These are phyloP conservation scores for Toxoplasma gondii DNA, from an alignment of 169 alveolate genomes.

Conservation along the genomic window DNA sequence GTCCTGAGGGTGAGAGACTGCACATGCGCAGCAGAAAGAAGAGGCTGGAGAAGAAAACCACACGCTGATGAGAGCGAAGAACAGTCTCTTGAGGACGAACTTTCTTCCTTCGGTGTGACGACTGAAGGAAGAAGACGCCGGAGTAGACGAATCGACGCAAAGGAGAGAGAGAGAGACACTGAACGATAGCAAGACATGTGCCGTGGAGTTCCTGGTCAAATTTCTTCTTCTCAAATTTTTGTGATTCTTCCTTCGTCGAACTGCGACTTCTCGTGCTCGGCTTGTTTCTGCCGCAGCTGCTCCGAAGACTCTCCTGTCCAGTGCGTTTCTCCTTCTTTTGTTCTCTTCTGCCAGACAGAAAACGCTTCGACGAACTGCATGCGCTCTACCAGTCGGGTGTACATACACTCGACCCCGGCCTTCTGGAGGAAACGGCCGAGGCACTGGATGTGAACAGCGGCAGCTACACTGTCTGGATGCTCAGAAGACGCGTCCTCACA, in stretches of 20 bases:
- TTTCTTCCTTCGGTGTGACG: too few species aligned
- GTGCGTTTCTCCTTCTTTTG: not conserved
- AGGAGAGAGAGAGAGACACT: not conserved
- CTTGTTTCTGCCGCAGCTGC: too few species aligned
- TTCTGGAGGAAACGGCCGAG: not conserved
- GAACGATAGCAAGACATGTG: too few species aligned
- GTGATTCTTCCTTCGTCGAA: too few species aligned
- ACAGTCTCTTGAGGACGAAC: too few species aligned
- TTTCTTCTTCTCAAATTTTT: too few species aligned
- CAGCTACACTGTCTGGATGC: constrained; percentile 23
- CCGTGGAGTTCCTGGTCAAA: too few species aligned
- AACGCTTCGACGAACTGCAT: not conserved
- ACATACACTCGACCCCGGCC: not conserved
- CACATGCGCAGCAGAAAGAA: not conserved
- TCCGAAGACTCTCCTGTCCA: too few species aligned
- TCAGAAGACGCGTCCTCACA: not conserved
- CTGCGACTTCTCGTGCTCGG: too few species aligned
- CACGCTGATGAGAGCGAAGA: too few species aligned
- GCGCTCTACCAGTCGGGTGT: not conserved
- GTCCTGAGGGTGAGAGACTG: not conserved
- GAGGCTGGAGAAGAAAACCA: not conserved
- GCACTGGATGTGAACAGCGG: not conserved
- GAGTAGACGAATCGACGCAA: not conserved
- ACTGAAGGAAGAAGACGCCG: too few species aligned
- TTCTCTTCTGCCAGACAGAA: not conserved